phyloP scores from a whole-genome alignment of 2,329 filamentous ascomycete species.

The Emmonsia crescens region DNA sequence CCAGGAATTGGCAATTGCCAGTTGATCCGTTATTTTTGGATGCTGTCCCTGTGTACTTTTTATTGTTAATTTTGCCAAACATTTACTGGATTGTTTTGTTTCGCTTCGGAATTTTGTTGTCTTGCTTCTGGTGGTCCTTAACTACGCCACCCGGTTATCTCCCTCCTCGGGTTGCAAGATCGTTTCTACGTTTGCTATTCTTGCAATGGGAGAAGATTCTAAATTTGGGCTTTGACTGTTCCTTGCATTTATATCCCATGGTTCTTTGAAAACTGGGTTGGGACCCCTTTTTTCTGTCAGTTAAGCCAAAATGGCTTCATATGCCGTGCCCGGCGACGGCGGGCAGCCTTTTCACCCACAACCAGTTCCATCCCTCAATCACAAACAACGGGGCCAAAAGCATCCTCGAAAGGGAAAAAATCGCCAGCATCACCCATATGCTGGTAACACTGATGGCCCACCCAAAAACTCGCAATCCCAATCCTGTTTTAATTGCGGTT shows the following conservation, averaged over 20 bases:
- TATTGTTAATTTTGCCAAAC: background rate
- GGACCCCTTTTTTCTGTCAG: background rate
- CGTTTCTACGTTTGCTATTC: background rate
- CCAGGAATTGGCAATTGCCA: background rate
- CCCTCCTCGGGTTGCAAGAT: background rate
- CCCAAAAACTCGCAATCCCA: constrained; percentile 11
- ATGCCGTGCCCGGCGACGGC: constrained; percentile 3
- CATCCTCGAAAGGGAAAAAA: constrained; percentile 13
- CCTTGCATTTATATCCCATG: background rate
- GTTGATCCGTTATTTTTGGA: background rate
- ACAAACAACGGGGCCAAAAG: constrained; percentile 12
- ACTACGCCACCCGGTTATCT: background rate
- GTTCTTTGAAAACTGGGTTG: background rate
- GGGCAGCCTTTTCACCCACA: constrained; percentile 5
- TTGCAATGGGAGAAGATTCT: background rate
- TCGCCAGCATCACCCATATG: constrained; percentile 6
- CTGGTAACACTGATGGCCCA: constrained; percentile 5
- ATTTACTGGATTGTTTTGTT: background rate
- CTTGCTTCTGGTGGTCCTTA: background rate
- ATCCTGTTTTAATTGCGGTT: constrained; percentile 27
- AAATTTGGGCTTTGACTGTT: background rate
- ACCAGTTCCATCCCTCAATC: constrained; percentile 5
- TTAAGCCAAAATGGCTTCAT: constrained; percentile 7
- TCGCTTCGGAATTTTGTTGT: background rate
- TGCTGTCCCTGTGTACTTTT: background rate